Evolutionary conservation across 176 grass and related monocot genomes (phyloP).

Genomic region (Hordeum marinum): DNA sequence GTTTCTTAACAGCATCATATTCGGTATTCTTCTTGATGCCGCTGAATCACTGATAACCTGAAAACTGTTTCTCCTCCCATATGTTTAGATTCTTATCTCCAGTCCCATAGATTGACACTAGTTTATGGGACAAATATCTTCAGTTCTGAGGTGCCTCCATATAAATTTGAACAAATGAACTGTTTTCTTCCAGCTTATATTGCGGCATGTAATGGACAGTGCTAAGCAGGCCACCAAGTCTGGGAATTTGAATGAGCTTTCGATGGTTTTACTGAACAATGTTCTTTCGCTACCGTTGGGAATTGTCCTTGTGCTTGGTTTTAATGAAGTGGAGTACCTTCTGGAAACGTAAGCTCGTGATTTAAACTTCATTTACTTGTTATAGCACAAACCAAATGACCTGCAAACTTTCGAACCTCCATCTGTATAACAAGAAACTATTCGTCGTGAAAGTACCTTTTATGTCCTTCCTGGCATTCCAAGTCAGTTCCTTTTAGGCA

Average conservation of each 20-base stretch:
- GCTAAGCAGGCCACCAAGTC: slow-evolving; percentile 90
- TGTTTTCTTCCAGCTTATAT: slow-evolving; percentile 66
- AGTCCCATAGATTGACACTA: not conserved
- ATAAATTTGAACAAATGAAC: slow-evolving; percentile 23
- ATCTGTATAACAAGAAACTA: not conserved
- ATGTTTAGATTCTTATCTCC: slow-evolving; percentile 1
- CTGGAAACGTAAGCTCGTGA: slow-evolving; percentile 67
- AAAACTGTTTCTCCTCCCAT: not conserved
- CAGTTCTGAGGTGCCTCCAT: not conserved
- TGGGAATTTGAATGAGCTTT: slow-evolving; percentile 93
- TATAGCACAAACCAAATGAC: not conserved
- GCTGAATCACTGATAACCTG: not conserved
- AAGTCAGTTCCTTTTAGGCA: too few relatives aligned
- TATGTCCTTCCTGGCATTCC: not conserved
- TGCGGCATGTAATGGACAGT: slow-evolving; percentile 91
- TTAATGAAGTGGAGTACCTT: slow-evolving; percentile 83
- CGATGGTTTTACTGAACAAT: slow-evolving; percentile 97
- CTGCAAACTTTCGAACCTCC: not conserved
- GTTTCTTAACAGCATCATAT: slow-evolving; percentile 91
- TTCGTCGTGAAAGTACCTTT: not conserved
- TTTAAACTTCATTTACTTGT: slow-evolving; percentile 9
- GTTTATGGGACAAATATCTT: not conserved
- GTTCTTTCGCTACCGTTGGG: slow-evolving; percentile 82
- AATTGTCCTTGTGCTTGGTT: slow-evolving; percentile 70
- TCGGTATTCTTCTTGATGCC: slow-evolving; percentile 60